These are phyloP conservation scores for Sisymbrium irio DNA, from an alignment of 345 rosid genomes.

Conservation along the genomic window DNA sequence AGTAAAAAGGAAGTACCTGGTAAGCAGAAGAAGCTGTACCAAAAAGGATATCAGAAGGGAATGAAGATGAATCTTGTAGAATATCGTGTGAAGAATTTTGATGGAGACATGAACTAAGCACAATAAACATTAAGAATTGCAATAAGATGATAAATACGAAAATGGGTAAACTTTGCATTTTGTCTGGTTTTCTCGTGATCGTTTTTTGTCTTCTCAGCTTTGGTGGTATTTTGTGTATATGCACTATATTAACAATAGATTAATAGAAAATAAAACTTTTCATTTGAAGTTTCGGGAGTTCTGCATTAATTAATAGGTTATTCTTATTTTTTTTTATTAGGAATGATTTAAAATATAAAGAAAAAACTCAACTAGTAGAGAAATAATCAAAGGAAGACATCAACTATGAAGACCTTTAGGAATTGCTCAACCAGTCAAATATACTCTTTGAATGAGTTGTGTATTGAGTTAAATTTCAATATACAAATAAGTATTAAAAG, in stretches of 20 bases:
- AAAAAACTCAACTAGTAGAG: not conserved
- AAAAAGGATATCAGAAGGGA: slow-evolving; percentile 58
- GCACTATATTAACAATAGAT: not conserved
- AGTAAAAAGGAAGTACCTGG: slow-evolving; percentile 41
- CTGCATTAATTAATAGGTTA: not conserved
- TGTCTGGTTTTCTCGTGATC: not conserved
- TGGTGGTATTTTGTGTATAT: not conserved
- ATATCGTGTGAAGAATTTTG: not conserved
- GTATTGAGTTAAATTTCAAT: not conserved
- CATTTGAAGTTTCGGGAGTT: not conserved
- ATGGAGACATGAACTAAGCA: not conserved
- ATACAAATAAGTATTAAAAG: no score
- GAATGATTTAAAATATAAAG: not conserved
- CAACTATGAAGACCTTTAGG: not conserved
- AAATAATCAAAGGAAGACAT: slow-evolving; percentile 1
- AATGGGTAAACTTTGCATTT: not conserved
- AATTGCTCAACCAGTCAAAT: slow-evolving; percentile 13
- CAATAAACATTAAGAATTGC: not conserved
- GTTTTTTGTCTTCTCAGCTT: not conserved
- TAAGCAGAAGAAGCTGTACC: slow-evolving; percentile 85
- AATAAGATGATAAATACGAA: not conserved
- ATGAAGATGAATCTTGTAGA: slow-evolving; percentile 13
- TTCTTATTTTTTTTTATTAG: not conserved
- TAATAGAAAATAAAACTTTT: not conserved
- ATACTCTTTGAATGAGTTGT: not conserved